Base-by-base conservation (phyloP, 2,329 filamentous ascomycete species). In the Alternaria triticina region DNA sequence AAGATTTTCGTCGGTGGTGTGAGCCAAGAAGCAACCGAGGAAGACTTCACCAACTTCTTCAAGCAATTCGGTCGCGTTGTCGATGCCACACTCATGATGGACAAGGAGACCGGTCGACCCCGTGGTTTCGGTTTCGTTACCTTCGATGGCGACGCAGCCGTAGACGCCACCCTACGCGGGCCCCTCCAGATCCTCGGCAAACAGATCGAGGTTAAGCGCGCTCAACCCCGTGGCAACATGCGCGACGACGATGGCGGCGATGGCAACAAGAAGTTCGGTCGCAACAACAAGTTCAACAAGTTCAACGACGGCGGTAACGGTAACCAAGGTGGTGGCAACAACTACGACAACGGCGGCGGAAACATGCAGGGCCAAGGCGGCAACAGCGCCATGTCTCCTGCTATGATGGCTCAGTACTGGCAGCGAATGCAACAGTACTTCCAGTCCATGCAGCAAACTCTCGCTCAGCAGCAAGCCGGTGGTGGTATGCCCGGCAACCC, bases 1-100 rank as follows among this genome's bases (percentile, higher is more conserved):
- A 99, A 99, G 82, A 99, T 99, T 71, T 99, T 99, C 73, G 96
- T 99, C 22, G 96, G 96, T 30, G 96, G 96, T 75, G 96, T 99
- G 60, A 97, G 93, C 80, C 96, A 98, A 82, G 96, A 99, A 75
- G 96, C 95, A 0, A 97, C 93, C 1, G 96, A 99, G 75, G 90
- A 94, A 66, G 94, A 98, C 78, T 99, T 99, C 80, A 94, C 93
- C 77, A 91, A 96, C 64, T 99, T 97, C 82, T 99, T 99, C 83
- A 93, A 92, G 75, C 93, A 97, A 76, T 99, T 98, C 74, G 96
- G 96, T 27, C 90, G 95, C 65, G 96, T 99, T 20, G 91, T 99
- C 43, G 96, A 99, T 82, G 96, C 96, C 2, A 99, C 96, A 0
- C 88, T 99, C 3, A 99, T 99, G 96, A 99, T 99, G 90, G 96